phyloP scores from a whole-genome alignment of 2,329 filamentous ascomycete species.

The Pestalotiopsis fici region DNA sequence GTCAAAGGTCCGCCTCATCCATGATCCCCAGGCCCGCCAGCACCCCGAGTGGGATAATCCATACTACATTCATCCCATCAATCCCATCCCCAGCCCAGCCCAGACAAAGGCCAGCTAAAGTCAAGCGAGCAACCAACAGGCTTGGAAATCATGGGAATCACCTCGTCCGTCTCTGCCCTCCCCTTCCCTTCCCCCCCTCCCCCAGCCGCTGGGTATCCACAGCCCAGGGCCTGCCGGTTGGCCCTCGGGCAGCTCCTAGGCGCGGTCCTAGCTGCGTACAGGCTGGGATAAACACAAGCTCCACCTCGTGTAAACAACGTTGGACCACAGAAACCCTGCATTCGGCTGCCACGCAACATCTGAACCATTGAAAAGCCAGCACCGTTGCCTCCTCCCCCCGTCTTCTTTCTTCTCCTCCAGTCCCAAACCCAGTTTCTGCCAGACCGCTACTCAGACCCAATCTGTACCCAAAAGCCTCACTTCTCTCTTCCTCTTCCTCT shows the following conservation, averaged over 20 bases:
- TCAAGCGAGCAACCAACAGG: not conserved
- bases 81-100: not conserved
- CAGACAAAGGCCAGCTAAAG: not conserved
- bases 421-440: conserved; percentile 2
- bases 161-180: not conserved
- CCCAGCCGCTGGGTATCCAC: not conserved
- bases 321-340: conserved; percentile 14
- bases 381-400: conserved; percentile 1
- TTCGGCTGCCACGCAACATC: conserved; percentile 13
- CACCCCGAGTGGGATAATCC: not conserved
- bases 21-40: not conserved
- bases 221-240: not conserved
- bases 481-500: conserved; percentile 28
- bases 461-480: conserved; percentile 23
- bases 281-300: conserved; percentile 14
- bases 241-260: not conserved
- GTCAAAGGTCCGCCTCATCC: not conserved
- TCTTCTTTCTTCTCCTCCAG: conserved; percentile 9
- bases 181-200: not conserved
- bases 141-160: not conserved
- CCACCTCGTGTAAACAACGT: conserved; percentile 15
- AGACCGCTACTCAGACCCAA: conserved; percentile 7
- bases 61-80: too few species aligned
- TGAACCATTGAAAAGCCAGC: conserved; percentile 9
- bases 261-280: not conserved